Evolutionary conservation across 2,329 filamentous ascomycete genomes (phyloP), one percentile per base, ranked within the genome.

Genomic region (Chaetothyriales sp.): DNA sequence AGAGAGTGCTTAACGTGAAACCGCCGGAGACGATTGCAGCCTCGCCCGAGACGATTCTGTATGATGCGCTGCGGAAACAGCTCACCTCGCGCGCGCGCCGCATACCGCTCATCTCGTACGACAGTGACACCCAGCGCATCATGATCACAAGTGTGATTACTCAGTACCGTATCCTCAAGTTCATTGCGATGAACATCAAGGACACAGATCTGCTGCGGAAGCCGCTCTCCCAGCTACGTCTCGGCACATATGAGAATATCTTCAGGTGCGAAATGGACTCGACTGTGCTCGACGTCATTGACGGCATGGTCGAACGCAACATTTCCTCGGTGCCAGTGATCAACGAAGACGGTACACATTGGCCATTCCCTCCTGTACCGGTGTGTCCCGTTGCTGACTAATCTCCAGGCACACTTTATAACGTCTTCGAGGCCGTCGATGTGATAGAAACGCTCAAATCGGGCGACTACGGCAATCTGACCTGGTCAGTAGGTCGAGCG

Each of bases 141-240:
- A 92, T 90, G 70, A 88, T 98, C 18, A 86, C 98, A 54, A 95
- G 88, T 61, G 92, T 98, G 54, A 85, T 98, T 53, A 98, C 92
- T 0, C 92, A 98, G 67, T 98, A 98, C 68, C 84, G 93, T 52
- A 96, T 98, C 60, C 78, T 98, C 57, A 98, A 98, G 66, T 98
- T 98, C 66, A 93, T 98, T 55, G 89, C 92, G 9, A 90, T 98
- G 68, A 98, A 98, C 68, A 81, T 86, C 43, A 81, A 83, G 60
- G 85, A 94, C 64, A 95, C 90, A 3, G 83, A 93, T 60, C 78
- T 88, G 63, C 71, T 98, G 54, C 86, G 86, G 64, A 95, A 94
- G 70, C 83, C 87, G 8, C 74, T 98, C 51, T 79, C 80, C 54
- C 88, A 95, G 55, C 78, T 96, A 50, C 79, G 80, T 22, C 74